Conservation (phyloP, 2,329 filamentous ascomycete genomes). For the Calonectria multiphialidica region DNA sequence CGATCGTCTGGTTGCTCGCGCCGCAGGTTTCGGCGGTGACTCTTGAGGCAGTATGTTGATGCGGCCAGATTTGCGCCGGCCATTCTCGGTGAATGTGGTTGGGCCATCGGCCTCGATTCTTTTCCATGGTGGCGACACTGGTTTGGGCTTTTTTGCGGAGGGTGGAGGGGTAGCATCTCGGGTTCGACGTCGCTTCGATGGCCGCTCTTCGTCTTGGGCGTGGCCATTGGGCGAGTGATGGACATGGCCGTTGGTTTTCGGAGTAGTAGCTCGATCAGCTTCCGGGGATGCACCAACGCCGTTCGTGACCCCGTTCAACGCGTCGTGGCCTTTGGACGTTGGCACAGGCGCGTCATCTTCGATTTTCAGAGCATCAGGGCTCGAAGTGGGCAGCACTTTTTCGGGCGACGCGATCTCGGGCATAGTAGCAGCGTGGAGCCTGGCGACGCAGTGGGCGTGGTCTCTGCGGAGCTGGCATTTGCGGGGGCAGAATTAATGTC, state of each 20-base stretch:
- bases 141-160: constrained; percentile 58
- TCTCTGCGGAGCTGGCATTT: constrained; percentile 71
- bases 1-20: constrained; percentile 63
- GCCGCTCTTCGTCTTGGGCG: constrained; percentile 58
- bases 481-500: constrained; percentile 67
- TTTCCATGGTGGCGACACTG: constrained; percentile 93
- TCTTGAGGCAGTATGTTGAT: constrained; percentile 70
- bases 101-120: constrained; percentile 86
- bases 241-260: constrained; percentile 43
- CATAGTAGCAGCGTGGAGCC: constrained; percentile 64
- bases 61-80: constrained; percentile 75
- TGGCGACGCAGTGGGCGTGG: constrained; percentile 61
- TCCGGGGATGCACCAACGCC: constrained; percentile 24
- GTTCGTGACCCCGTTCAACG: constrained; percentile 28
- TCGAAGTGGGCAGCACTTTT: constrained; percentile 51
- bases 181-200: constrained; percentile 75
- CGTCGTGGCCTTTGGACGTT: constrained; percentile 33
- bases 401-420: constrained; percentile 70
- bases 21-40: constrained; percentile 61
- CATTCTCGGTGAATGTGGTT: constrained; percentile 83
- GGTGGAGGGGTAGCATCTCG: constrained; percentile 59
- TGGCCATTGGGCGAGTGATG: constrained; percentile 56
- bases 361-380: constrained; percentile 41
- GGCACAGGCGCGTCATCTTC: constrained; percentile 38
- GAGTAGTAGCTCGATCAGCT: constrained; percentile 39